Conservation (phyloP, 108 stramenopile genomes). For the Epithemia pelagica region DNA sequence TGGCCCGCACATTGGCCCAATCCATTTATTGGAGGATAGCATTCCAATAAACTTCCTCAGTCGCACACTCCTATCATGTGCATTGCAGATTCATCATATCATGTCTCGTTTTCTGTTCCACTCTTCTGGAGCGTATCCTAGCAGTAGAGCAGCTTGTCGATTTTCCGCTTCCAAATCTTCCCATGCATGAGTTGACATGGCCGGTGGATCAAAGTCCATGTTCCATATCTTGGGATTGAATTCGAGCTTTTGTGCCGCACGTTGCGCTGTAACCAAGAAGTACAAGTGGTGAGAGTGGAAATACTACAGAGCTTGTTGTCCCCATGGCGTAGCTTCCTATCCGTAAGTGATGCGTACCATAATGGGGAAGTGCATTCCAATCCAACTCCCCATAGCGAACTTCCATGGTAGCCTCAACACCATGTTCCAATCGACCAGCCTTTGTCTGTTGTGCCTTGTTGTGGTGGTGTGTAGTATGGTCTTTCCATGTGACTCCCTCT, state of each 20-base stretch:
- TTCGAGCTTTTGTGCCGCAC: not conserved
- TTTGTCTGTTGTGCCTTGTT: not conserved
- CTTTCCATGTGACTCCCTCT: not conserved
- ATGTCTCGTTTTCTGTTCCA: not conserved
- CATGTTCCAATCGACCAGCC: not conserved
- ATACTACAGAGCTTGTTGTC: too few relatives aligned
- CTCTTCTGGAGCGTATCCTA: not conserved
- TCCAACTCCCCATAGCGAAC: not conserved
- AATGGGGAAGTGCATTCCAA: not conserved
- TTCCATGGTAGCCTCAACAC: not conserved
- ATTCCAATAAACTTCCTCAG: too few relatives aligned
- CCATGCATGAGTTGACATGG: not conserved
- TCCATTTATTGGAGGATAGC: too few relatives aligned
- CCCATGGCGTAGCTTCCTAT: too few relatives aligned
- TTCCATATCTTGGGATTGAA: not conserved
- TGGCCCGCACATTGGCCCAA: too few relatives aligned
- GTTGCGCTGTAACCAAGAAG: not conserved
- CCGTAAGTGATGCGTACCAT: too few relatives aligned
- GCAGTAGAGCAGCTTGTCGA: not conserved
- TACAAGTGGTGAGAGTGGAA: too few relatives aligned
- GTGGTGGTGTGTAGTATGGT: too few relatives aligned
- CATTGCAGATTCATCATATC: too few relatives aligned
- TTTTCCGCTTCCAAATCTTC: not conserved
- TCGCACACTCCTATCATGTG: too few relatives aligned
- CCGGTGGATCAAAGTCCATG: not conserved